Evolutionary conservation across 208 protist species (phyloP).

Genomic region (Leishmania gerbilli): DNA sequence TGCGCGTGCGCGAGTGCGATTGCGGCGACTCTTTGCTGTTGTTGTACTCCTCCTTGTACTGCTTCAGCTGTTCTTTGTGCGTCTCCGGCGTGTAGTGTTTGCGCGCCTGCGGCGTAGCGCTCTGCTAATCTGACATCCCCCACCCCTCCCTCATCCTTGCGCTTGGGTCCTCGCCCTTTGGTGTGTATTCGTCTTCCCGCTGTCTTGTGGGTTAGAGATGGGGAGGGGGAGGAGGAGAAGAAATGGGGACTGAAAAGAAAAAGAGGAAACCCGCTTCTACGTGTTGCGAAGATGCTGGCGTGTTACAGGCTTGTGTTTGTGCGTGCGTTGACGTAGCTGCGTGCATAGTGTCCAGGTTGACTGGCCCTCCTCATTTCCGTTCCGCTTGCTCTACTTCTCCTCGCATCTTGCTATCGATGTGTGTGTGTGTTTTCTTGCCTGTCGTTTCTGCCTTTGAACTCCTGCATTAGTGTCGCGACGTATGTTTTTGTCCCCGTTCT

Average conservation of each 20-base stretch:
- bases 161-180: not conserved
- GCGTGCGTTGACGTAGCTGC: not conserved
- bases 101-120: not conserved
- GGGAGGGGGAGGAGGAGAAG: not conserved
- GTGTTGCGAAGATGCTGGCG: not conserved
- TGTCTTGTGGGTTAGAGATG: not conserved
- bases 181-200: not conserved
- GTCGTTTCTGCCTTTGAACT: not conserved
- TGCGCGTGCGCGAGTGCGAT: not conserved
- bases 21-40: not conserved
- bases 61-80: constrained; percentile 8
- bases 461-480: not conserved
- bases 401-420: not conserved
- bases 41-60: constrained; percentile 9
- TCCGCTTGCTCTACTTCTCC: not conserved
- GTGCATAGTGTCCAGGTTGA: not conserved
- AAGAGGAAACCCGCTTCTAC: not conserved
- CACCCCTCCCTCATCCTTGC: not conserved
- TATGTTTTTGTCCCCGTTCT: not conserved
- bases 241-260: not conserved
- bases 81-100: not conserved
- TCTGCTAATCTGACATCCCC: not conserved
- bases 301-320: not conserved
- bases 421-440: not conserved
- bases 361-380: not conserved